Evolutionary conservation across 78 protist species (phyloP), one percentile per base, ranked within the genome.

Genomic region (Dictyostelium purpureum): DNA sequence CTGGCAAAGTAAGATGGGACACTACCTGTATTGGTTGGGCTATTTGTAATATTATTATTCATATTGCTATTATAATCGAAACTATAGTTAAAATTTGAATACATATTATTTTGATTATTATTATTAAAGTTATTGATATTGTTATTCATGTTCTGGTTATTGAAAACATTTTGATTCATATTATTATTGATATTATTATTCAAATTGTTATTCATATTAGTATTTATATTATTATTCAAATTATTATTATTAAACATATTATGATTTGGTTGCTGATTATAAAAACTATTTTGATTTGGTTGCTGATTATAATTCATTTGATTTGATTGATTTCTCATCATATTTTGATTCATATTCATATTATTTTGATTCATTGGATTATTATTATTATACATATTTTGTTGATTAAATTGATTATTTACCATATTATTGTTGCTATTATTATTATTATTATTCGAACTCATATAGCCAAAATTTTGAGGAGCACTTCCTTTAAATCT

Each of bases 401-500:
- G 31, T 26, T 71, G 40, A 18, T 40, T 14, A 40, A 40, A 21
- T 9, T 69, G 33, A n/a, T 69, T 31, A 18, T 73, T 26, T 31
- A 31, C 49, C 74, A 65, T 65, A 37, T 70, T 45, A 6, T 43
- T 42, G n/a, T 43, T 76, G 37, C 0, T 76, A 49, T 73, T 51
- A 11, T 42, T 77, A 0, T 19, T 77, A 26, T 59, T 77, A 31
- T 79, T 45, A 28, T 63, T 57, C n/a, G 19, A 37, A 59, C 59
- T 70, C 2, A 6, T 45, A 67, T 51, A 35, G 3, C 40, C 78
- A 71, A 43, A 26, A 26, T 71, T 71, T 71, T 71, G 78, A 43
- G 78, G 78, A 71, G 78, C 78, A 28, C 78, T 71, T 71, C 78
- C 78, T 38, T 71, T 71, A 43, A 71, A 38, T 43, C 78, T 71